Evolutionary conservation across 768 basidiomycete species (phyloP).

Genomic region (Leucocoprinus sp.): DNA sequence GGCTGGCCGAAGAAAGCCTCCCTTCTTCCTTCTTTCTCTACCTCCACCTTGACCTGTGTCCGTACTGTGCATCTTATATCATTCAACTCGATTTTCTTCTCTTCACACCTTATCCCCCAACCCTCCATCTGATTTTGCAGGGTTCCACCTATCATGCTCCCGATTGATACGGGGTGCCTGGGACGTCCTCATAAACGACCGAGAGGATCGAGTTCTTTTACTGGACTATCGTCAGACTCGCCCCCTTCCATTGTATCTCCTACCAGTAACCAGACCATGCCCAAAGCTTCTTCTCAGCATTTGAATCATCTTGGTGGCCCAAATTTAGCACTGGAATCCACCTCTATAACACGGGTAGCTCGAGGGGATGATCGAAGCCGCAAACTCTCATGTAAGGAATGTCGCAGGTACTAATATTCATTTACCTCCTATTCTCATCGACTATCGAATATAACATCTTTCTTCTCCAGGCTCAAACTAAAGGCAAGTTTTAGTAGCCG

Average conservation of each 20-base stretch:
- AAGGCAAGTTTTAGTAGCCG: slow-evolving; percentile 25
- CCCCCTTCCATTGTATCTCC: background rate
- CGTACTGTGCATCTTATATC: background rate
- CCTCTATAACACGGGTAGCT: slow-evolving; percentile 11
- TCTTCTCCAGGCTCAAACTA: slow-evolving; percentile 33
- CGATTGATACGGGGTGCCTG: slow-evolving; percentile 6
- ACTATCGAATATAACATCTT: background rate
- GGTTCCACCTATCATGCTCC: slow-evolving; percentile 1
- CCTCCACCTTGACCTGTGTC: background rate
- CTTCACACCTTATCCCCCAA: background rate
- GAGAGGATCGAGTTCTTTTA: background rate
- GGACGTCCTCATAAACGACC: slow-evolving; percentile 3
- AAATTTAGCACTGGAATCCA: slow-evolving; percentile 8
- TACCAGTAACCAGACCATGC: slow-evolving; percentile 2
- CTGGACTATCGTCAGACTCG: background rate
- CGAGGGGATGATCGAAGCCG: slow-evolving; percentile 35
- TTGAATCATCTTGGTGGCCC: slow-evolving; percentile 2
- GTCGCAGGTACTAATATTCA: slow-evolving; percentile 29
- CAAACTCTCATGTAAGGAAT: slow-evolving; percentile 43
- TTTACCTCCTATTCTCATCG: slow-evolving; percentile 1
- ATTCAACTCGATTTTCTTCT: background rate
- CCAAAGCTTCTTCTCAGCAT: slow-evolving; percentile 2
- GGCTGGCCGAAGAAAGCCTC: slow-evolving; percentile 1
- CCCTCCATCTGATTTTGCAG: background rate
- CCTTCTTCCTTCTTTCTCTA: slow-evolving; percentile 4